Conservation (phyloP, 2,329 filamentous ascomycete genomes). For the Colletotrichum sp. region DNA sequence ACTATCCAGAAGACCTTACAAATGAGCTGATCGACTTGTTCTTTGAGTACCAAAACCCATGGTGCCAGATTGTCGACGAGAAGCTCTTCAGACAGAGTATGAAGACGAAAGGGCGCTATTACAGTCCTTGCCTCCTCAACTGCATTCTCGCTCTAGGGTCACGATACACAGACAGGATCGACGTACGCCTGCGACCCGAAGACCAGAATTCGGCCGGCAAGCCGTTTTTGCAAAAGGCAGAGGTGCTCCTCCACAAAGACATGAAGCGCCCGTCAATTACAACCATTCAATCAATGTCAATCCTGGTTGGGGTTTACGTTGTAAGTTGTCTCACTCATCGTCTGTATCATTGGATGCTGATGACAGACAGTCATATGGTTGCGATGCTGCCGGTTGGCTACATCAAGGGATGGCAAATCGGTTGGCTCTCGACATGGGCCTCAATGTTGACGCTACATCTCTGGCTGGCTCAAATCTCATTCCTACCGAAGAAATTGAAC, state of each 20-base stretch:
- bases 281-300: conserved; percentile 38
- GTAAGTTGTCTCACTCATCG: background rate
- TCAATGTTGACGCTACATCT: conserved; percentile 37
- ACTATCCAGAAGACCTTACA: conserved; percentile 27
- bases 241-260: conserved; percentile 24
- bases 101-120: conserved; percentile 30
- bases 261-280: conserved; percentile 35
- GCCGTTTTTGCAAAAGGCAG: conserved; percentile 32
- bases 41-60: conserved; percentile 41
- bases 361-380: conserved; percentile 32
- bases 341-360: background rate
- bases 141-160: conserved; percentile 39
- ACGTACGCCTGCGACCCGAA: conserved; percentile 32
- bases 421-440: conserved; percentile 40
- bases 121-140: conserved; percentile 34
- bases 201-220: conserved; percentile 38
- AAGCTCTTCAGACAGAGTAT: conserved; percentile 35
- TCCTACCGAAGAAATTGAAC: conserved; percentile 30
- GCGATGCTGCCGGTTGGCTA: conserved; percentile 39
- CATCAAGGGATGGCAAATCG: conserved; percentile 41
- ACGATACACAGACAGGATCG: conserved; percentile 34
- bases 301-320: conserved; percentile 34
- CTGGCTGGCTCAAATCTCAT: conserved; percentile 29
- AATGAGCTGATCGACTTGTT: conserved; percentile 36
- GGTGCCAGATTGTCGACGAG: conserved; percentile 40